Evolutionary conservation across 768 basidiomycete genomes (phyloP), one percentile per base, ranked within the genome.

Genomic region (Hygrophoropsis aurantiaca): DNA sequence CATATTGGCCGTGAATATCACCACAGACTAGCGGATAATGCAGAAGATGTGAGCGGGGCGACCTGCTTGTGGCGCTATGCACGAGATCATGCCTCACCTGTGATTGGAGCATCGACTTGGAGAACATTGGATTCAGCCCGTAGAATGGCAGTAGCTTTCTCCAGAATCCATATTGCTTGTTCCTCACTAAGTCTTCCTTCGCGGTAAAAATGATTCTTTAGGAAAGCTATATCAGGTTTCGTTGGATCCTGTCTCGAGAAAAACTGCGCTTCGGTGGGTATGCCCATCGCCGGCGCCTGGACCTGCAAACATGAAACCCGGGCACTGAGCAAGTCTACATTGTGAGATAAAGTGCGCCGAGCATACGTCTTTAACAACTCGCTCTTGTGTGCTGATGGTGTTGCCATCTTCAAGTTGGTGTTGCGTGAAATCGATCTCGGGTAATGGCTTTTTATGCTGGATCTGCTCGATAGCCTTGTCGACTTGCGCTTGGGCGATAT

Each of bases 1-100:
- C 95, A 72, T 99, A 99, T 90, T 99, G 95, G 1, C 95, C 95
- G 59, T 98, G 95, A 38, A 98, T 97, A 71, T 98, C 95, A 40
- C 95, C 97, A 66, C 95, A 98, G 30, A 94, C 92, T 93, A 58
- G n/a, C 18, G 46, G 50, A 33, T 23, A 51, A 44, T 25, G 46
- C n/a, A 50, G 27, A 18, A 25, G 19, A 27, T 21, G 40, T 33
- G 4, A 40, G 44, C 18, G n/a, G n/a, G n/a, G 68, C 80, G 53
- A 38, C 7, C 36, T 38, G 36, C n/a, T n/a, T 38, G 36, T 16
- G 36, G 36, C 20, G 20, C 7, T 38, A n/a, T 6, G 27, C 16
- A 32, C 24, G 1, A 24, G 32, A 11, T 13, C 30, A 19, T 13
- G 35, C 36, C 60, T 2, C 52, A 94, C 94, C 92, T 47, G 95